Conservation (phyloP, 106 monocot species). For the Narthecium ossifragum region DNA sequence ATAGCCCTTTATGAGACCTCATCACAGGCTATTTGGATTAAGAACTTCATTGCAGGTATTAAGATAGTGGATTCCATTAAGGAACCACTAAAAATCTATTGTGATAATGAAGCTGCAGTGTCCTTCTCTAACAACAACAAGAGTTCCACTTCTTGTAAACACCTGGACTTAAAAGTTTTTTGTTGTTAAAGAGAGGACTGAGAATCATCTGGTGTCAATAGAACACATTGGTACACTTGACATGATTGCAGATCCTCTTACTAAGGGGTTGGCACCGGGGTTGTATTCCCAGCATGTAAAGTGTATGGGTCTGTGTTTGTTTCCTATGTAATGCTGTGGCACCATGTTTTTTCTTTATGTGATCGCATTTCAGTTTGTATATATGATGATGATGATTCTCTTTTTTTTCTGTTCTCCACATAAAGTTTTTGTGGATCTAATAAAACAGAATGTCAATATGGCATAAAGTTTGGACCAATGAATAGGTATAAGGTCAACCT, state of each 20-base stretch:
- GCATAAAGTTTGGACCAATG: too few relatives aligned
- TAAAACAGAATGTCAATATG: too few relatives aligned
- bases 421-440: too few relatives aligned
- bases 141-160: constrained; percentile 1
- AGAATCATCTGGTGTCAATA: constrained; percentile 1
- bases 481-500: too few relatives aligned
- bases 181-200: neutral
- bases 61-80: neutral
- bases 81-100: constrained; percentile 7
- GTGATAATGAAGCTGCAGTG: constrained; percentile 10
- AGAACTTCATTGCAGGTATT: neutral
- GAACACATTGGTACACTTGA: constrained; percentile 4
- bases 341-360: too few relatives aligned
- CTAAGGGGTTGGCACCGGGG: constrained; percentile 1
- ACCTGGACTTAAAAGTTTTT: constrained; percentile 7
- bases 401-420: too few relatives aligned
- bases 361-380: too few relatives aligned
- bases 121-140: constrained; percentile 11
- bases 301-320: neutral
- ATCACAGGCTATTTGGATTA: constrained; percentile 5
- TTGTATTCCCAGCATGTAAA: neutral
- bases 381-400: too few relatives aligned
- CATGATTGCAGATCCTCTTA: constrained; percentile 11
- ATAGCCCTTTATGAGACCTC: neutral
- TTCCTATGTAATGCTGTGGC: too few relatives aligned